Conservation (phyloP, 2,329 filamentous ascomycete genomes). For the Eutypella sp. region DNA sequence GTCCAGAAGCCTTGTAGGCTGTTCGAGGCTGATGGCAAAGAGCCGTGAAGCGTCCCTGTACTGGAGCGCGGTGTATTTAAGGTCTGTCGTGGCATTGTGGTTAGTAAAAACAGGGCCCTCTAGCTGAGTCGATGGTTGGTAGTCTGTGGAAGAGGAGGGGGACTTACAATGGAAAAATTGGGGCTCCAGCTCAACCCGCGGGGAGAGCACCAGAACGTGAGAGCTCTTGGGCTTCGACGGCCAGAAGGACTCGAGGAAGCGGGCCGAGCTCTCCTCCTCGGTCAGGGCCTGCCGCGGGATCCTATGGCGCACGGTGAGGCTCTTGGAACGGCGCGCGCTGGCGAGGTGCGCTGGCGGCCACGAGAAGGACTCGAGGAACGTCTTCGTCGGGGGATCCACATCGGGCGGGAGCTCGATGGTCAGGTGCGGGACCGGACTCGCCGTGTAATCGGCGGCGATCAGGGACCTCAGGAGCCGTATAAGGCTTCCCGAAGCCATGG, state of each 20-base stretch:
- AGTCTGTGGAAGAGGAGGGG: background rate
- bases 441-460: conserved; percentile 67
- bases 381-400: conserved; percentile 60
- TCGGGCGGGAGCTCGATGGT: conserved; percentile 77
- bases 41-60: conserved; percentile 70
- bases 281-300: conserved; percentile 56
- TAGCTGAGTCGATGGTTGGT: background rate
- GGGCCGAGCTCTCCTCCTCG: conserved; percentile 66
- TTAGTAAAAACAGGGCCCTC: too few relatives aligned
- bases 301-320: conserved; percentile 69
- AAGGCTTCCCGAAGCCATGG: conserved; percentile 66
- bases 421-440: conserved; percentile 64
- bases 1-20: conserved; percentile 61
- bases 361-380: conserved; percentile 57
- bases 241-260: conserved; percentile 85
- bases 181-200: conserved; percentile 73
- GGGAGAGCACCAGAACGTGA: conserved; percentile 80
- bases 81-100: conserved; percentile 39
- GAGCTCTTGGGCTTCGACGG: conserved; percentile 58
- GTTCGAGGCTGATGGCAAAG: conserved; percentile 74
- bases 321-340: conserved; percentile 39
- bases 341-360: conserved; percentile 56
- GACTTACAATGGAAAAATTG: conserved; percentile 73
- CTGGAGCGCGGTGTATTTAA: conserved; percentile 72
- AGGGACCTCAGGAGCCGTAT: conserved; percentile 75